Conservation (phyloP, 1,139 yeast species). For the Meyerozyma smithsonii region DNA sequence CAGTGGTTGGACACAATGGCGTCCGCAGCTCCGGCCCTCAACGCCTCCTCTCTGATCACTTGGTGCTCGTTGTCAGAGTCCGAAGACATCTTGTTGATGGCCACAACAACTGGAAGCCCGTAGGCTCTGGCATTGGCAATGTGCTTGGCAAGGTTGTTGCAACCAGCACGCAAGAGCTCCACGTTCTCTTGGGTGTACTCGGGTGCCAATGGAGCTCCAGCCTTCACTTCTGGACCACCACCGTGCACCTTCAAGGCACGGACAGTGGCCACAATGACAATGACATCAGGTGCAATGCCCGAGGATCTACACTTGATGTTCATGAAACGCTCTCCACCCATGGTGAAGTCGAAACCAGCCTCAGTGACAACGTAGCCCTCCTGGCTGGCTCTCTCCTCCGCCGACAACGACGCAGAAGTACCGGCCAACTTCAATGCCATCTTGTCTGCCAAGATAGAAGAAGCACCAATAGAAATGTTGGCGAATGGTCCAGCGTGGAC, state of each 20-base stretch:
- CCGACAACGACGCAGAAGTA: slow-evolving; percentile 42
- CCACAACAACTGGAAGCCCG: slow-evolving; percentile 76
- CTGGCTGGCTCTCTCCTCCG: slow-evolving; percentile 51
- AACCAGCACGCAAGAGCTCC: slow-evolving; percentile 59
- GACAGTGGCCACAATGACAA: slow-evolving; percentile 74
- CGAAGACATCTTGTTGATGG: slow-evolving; percentile 69
- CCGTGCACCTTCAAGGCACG: slow-evolving; percentile 80
- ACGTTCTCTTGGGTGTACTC: slow-evolving; percentile 66
- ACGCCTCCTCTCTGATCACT: slow-evolving; percentile 57
- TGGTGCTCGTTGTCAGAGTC: slow-evolving; percentile 67
- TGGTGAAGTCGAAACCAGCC: slow-evolving; percentile 82
- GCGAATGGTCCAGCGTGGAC: slow-evolving; percentile 89
- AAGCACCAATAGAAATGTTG: slow-evolving; percentile 80
- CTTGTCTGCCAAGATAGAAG: slow-evolving; percentile 74
- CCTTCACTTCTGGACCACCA: slow-evolving; percentile 80
- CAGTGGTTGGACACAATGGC: slow-evolving; percentile 73
- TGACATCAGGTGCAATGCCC: slow-evolving; percentile 67
- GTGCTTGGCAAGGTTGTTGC: slow-evolving; percentile 71
- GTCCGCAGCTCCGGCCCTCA: slow-evolving; percentile 66
- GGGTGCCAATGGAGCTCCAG: slow-evolving; percentile 68
- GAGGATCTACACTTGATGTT: slow-evolving; percentile 77
- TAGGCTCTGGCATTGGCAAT: slow-evolving; percentile 65
- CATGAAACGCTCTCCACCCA: slow-evolving; percentile 86
- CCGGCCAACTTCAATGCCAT: slow-evolving; percentile 56
- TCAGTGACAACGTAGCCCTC: slow-evolving; percentile 75